Base-by-base conservation (phyloP, 345 rosid genomes). In the Euphorbia peplus region DNA sequence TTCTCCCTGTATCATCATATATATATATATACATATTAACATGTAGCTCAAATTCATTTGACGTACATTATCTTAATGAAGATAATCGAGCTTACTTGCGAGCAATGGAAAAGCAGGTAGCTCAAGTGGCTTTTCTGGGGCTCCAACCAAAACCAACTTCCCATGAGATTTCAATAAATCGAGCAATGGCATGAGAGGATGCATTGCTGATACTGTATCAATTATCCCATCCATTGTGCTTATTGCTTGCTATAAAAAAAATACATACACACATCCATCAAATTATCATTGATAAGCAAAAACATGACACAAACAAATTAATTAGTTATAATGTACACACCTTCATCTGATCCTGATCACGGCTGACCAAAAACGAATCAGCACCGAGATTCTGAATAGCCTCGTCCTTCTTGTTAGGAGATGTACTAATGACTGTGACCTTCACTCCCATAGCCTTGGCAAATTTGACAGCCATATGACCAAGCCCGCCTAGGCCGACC, bases 1-100 rank as follows among this genome's bases (percentile, higher is more conserved):
- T 86, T 68, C 84, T 81, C 62, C 75, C 87, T 82, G 68, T 61
- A n/a, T 14, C 22, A 46, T 65, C n/a, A n/a, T n/a, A n/a, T n/a
- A n/a, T n/a, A n/a, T n/a, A n/a, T 24, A 57, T 19, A 56, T 26
- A 5, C 26, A 26, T 48, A 13, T 48, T 48, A 48, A 11, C 18
- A 11, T 11, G 4, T 13, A 3, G 18, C 3, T 48, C 12, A 3
- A 51, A 16, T 18, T 5, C 1, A 13, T 5, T 24, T 18, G 5
- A 2, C 18, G 19, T 4, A n/a, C n/a, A n/a, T n/a, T n/a, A n/a
- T n/a, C n/a, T 51, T 51, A 2, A 51, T 1, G 4, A 3, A 51
- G 6, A 16, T 2, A 51, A 51, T 8, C 4, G 0, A 51, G 19
- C n/a, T n/a, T n/a, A n/a, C n/a, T n/a, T n/a, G n/a, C n/a, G n/a